Conservation (phyloP, 768 basidiomycete species). For the Tephrocybe sp. region DNA sequence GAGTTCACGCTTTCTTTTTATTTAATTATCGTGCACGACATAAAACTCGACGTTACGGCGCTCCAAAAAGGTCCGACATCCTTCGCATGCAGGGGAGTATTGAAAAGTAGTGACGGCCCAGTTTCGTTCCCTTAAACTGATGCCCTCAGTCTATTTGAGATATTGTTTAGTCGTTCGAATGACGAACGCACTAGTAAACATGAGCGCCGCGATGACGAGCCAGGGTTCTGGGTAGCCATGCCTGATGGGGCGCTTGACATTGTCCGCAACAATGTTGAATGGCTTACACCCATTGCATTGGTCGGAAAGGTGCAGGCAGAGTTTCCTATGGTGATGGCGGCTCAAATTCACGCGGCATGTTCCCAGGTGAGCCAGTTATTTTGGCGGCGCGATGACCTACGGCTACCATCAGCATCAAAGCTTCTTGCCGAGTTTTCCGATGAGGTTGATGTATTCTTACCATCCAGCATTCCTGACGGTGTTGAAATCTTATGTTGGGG, state of each 20-base stretch:
- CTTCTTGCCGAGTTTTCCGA: slow-evolving; percentile 20
- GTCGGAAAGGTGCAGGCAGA: background rate
- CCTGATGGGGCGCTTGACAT: background rate
- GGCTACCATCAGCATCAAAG: slow-evolving; percentile 20
- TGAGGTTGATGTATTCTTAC: slow-evolving; percentile 21
- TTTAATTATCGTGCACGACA: too few species aligned
- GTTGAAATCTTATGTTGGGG: slow-evolving; percentile 23
- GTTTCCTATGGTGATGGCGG: slow-evolving; percentile 7
- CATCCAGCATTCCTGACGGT: slow-evolving; percentile 15
- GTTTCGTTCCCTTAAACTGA: too few species aligned
- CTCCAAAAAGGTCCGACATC: too few species aligned
- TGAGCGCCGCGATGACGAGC: too few species aligned
- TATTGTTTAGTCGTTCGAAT: too few species aligned
- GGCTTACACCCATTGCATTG: background rate
- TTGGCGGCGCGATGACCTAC: slow-evolving; percentile 21
- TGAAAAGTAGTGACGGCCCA: too few species aligned
- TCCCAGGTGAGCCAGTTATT: slow-evolving; percentile 21
- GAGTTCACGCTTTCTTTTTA: too few species aligned
- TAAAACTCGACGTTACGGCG: too few species aligned
- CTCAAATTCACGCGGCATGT: slow-evolving; percentile 26
- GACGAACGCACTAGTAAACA: too few species aligned
- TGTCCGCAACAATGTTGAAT: background rate
- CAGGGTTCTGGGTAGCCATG: too few species aligned
- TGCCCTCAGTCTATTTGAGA: too few species aligned
- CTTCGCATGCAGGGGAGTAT: too few species aligned